phyloP scores from a whole-genome alignment of 371 early-diverging fungal genomes.

The Amoeboaphelidium protococcarum region DNA sequence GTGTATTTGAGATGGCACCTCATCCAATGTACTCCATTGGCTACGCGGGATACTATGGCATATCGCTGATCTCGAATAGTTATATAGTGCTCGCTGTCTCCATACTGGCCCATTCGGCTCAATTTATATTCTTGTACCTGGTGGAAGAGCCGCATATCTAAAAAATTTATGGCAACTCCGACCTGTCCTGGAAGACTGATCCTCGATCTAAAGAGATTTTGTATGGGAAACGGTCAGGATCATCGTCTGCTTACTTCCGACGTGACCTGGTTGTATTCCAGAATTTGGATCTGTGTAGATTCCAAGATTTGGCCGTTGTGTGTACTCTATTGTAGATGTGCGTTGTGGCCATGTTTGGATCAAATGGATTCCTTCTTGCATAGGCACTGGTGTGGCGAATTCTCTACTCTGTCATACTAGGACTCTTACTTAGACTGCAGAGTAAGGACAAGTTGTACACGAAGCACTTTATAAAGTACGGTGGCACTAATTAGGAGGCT shows the following conservation, averaged over 20 bases:
- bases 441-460: constrained; percentile 51
- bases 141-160: constrained; percentile 92
- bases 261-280: constrained; percentile 54
- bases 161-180: constrained; percentile 72
- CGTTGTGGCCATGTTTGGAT: constrained; percentile 28
- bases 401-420: constrained; percentile 49
- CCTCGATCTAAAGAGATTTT: too few species aligned
- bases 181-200: too few species aligned
- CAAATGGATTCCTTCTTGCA: constrained; percentile 8
- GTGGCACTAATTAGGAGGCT: constrained; percentile 53
- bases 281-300: constrained; percentile 59
- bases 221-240: too few species aligned
- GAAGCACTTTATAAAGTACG: constrained; percentile 70
- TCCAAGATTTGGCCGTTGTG: constrained; percentile 49
- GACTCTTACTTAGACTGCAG: constrained; percentile 42
- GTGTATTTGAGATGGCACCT: constrained; percentile 84
- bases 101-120: constrained; percentile 59
- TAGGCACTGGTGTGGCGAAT: constrained; percentile 70
- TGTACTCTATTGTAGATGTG: constrained; percentile 41
- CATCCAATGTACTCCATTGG: constrained; percentile 97
- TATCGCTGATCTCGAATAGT: constrained; percentile 44
- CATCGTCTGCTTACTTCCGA: not conserved
- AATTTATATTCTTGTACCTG: constrained; percentile 55
- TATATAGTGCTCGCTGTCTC: constrained; percentile 69
- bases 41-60: constrained; percentile 80